These are phyloP conservation scores for Globisporangium nodosum DNA, from an alignment of 352 stramenopile species.

Conservation along the genomic window DNA sequence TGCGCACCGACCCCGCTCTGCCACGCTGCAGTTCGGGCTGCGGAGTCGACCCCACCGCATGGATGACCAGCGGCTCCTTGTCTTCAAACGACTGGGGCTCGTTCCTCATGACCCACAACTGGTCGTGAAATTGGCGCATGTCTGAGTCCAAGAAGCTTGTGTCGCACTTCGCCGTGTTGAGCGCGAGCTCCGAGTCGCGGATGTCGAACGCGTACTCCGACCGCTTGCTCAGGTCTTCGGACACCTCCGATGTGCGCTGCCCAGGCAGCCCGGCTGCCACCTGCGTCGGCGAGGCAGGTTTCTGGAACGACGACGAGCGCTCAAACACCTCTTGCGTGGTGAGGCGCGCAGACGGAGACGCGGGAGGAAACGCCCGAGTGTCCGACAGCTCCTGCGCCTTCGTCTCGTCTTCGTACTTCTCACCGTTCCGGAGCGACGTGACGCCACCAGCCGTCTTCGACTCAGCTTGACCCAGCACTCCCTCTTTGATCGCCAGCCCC, in stretches of 20 bases:
- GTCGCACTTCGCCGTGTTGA: slow-evolving; percentile 56
- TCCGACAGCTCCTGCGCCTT: slow-evolving; percentile 46
- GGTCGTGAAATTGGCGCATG: slow-evolving; percentile 70
- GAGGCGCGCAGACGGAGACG: slow-evolving; percentile 34
- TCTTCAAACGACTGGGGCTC: not conserved
- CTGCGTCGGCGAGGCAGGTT: not conserved
- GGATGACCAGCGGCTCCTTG: not conserved
- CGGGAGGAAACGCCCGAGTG: slow-evolving; percentile 34
- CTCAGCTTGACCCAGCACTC: not conserved
- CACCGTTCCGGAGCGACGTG: slow-evolving; percentile 8
- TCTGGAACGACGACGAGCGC: slow-evolving; percentile 14
- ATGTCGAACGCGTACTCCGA: slow-evolving; percentile 21
- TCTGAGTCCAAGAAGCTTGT: slow-evolving; percentile 54
- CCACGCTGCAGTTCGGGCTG: not conserved
- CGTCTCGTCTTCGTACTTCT: slow-evolving; percentile 32
- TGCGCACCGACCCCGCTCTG: not conserved
- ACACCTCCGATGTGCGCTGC: slow-evolving; percentile 4
- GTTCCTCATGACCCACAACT: slow-evolving; percentile 35
- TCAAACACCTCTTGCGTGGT: slow-evolving; percentile 28
- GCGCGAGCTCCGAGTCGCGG: slow-evolving; percentile 31
- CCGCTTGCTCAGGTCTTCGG: not conserved
- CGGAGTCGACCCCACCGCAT: not conserved
- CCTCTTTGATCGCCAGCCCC: not conserved
- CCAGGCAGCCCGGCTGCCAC: not conserved
- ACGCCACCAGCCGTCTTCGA: slow-evolving; percentile 9